These are phyloP conservation scores for Aureobasidium lini DNA, from an alignment of 2,329 filamentous ascomycete genomes.

Conservation along the genomic window DNA sequence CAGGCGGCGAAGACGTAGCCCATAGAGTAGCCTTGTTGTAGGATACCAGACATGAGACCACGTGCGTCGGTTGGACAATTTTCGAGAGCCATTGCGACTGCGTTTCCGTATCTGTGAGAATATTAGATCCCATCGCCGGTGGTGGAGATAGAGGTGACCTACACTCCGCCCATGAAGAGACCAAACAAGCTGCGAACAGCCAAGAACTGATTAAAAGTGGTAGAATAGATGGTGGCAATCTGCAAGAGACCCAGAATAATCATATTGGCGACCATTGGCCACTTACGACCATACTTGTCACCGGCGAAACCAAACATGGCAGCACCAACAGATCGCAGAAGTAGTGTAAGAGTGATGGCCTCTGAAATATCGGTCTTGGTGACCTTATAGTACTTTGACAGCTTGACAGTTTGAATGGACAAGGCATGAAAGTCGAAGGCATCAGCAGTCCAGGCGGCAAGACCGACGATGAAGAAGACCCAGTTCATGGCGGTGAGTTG, in stretches of 20 bases:
- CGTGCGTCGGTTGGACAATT: constrained; percentile 62
- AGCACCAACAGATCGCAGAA: constrained; percentile 68
- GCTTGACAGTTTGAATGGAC: constrained; percentile 68
- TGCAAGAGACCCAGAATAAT: constrained; percentile 62
- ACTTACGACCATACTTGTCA: constrained; percentile 74
- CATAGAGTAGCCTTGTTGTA: constrained; percentile 75
- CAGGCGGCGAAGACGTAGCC: constrained; percentile 74
- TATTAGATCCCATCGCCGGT: no score
- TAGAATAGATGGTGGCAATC: constrained; percentile 69
- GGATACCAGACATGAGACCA: constrained; percentile 72
- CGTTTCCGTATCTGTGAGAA: constrained; percentile 54
- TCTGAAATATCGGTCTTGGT: constrained; percentile 64
- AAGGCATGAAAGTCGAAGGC: constrained; percentile 80
- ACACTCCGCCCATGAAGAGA: constrained; percentile 70
- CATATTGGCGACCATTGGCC: constrained; percentile 73
- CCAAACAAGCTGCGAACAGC: constrained; percentile 67
- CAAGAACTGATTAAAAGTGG: constrained; percentile 66
- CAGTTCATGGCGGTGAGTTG: constrained; percentile 60
- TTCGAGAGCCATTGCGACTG: constrained; percentile 70
- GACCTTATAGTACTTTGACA: constrained; percentile 51
- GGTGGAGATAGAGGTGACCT: background rate
- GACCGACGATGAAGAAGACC: constrained; percentile 67
- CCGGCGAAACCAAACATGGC: constrained; percentile 68
- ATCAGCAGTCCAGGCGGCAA: constrained; percentile 71
- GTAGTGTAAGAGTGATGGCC: constrained; percentile 66